Evolutionary conservation across 805 yeast genomes (phyloP).

Genomic region (Candida patagonica): DNA sequence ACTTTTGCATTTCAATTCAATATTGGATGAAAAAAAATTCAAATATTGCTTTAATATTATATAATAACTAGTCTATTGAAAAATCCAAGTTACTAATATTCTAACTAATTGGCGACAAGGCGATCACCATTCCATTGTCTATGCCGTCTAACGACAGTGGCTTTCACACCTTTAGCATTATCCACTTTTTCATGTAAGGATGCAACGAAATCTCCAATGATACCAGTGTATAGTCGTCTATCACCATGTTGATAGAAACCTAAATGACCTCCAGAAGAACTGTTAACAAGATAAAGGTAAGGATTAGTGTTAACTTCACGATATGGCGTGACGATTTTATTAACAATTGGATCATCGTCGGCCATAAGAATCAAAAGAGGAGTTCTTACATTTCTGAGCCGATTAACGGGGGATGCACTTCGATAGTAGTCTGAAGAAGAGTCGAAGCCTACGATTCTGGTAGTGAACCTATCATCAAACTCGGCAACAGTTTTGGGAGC

Average conservation of each 20-base stretch:
- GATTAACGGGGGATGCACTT: slow-evolving; percentile 46
- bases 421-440: slow-evolving; percentile 59
- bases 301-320: slow-evolving; percentile 49
- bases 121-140: slow-evolving; percentile 16
- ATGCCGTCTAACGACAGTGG: slow-evolving; percentile 9
- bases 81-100: background rate
- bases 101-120: slow-evolving; percentile 6
- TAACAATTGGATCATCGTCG: slow-evolving; percentile 67
- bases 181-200: slow-evolving; percentile 28
- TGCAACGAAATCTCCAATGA: slow-evolving; percentile 37
- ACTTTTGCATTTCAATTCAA: too few relatives aligned
- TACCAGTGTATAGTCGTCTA: slow-evolving; percentile 56
- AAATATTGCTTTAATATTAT: too few relatives aligned
- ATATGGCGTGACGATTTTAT: slow-evolving; percentile 42
- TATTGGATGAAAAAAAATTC: too few relatives aligned
- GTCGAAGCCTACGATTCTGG: slow-evolving; percentile 55
- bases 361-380: slow-evolving; percentile 61
- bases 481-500: slow-evolving; percentile 32
- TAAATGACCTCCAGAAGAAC: slow-evolving; percentile 70
- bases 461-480: slow-evolving; percentile 60
- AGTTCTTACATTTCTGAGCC: slow-evolving; percentile 43
- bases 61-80: background rate
- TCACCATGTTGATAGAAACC: slow-evolving; percentile 63
- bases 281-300: slow-evolving; percentile 44
- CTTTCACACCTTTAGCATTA: slow-evolving; percentile 4